Conservation (phyloP, 2,329 filamentous ascomycete species). For the Paramyrothecium roridum region DNA sequence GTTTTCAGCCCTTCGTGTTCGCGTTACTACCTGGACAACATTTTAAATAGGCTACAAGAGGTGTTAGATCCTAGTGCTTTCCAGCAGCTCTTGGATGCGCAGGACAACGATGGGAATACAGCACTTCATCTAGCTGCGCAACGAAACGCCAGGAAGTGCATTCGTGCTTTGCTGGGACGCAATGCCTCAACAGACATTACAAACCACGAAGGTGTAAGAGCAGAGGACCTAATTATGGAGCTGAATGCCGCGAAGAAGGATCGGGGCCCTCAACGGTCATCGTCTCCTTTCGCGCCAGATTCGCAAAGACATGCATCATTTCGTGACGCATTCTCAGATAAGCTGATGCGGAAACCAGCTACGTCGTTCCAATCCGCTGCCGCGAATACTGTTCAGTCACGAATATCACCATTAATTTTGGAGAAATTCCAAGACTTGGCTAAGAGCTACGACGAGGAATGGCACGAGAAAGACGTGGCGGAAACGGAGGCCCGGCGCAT, state of each 20-base stretch:
- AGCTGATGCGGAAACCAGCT: slow-evolving; percentile 35
- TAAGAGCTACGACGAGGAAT: slow-evolving; percentile 69
- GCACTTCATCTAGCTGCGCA: slow-evolving; percentile 73
- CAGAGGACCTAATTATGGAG: slow-evolving; percentile 78
- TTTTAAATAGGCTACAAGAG: slow-evolving; percentile 83
- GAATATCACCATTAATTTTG: slow-evolving; percentile 65
- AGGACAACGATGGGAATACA: slow-evolving; percentile 86
- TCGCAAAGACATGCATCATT: slow-evolving; percentile 55
- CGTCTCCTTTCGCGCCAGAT: slow-evolving; percentile 65
- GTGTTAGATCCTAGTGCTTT: slow-evolving; percentile 73
- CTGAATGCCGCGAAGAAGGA: slow-evolving; percentile 68
- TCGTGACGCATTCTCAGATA: slow-evolving; percentile 45
- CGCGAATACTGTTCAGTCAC: slow-evolving; percentile 66
- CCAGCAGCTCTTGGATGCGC: slow-evolving; percentile 73
- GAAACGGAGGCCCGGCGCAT: slow-evolving; percentile 66
- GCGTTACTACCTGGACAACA: slow-evolving; percentile 88
- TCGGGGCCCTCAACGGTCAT: slow-evolving; percentile 70
- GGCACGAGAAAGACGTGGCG: slow-evolving; percentile 68
- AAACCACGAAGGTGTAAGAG: slow-evolving; percentile 78
- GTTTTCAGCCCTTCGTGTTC: slow-evolving; percentile 82
- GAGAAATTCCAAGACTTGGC: slow-evolving; percentile 72
- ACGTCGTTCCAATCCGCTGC: slow-evolving; percentile 57
- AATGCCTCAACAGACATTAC: slow-evolving; percentile 80
- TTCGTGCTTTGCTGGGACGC: slow-evolving; percentile 73
- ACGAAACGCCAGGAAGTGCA: slow-evolving; percentile 83